These are phyloP conservation scores for Protomyces macrosporus DNA, from an alignment of 1,139 yeast genomes.

Conservation along the genomic window DNA sequence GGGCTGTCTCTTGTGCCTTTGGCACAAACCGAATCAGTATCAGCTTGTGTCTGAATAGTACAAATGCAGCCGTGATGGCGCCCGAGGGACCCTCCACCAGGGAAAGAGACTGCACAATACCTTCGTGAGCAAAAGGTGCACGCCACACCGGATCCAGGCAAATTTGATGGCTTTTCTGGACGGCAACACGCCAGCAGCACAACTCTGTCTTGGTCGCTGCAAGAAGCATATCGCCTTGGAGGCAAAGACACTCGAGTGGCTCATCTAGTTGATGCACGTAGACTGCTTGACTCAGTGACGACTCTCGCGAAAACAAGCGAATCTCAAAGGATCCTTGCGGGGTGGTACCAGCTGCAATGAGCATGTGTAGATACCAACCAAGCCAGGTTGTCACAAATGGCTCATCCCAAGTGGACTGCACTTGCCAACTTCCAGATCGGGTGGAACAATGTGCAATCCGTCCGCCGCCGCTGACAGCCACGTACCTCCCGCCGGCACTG, in stretches of 20 bases:
- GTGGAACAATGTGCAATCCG: constrained; percentile 44
- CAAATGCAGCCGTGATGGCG: neutral
- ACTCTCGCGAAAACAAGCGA: constrained; percentile 17
- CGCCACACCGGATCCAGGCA: neutral
- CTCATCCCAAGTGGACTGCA: constrained; percentile 40
- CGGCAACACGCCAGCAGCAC: neutral
- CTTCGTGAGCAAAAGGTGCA: neutral
- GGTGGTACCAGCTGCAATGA: constrained; percentile 40
- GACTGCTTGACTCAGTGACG: neutral
- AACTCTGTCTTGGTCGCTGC: neutral
- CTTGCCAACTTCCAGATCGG: constrained; percentile 43
- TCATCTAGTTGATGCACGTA: neutral
- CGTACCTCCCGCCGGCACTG: constrained; percentile 43
- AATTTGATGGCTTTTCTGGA: neutral
- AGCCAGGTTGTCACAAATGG: constrained; percentile 44
- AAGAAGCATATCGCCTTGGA: neutral
- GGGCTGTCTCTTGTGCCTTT: neutral
- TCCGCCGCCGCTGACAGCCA: constrained; percentile 44
- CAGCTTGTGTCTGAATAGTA: neutral
- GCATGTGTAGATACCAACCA: constrained; percentile 42
- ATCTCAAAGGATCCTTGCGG: constrained; percentile 29
- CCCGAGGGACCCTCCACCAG: neutral
- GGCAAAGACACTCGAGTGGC: neutral
- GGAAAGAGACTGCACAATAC: neutral
- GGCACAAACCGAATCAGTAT: neutral